phyloP scores from a whole-genome alignment of 2,329 filamentous ascomycete species.

The Xylogone sp. region DNA sequence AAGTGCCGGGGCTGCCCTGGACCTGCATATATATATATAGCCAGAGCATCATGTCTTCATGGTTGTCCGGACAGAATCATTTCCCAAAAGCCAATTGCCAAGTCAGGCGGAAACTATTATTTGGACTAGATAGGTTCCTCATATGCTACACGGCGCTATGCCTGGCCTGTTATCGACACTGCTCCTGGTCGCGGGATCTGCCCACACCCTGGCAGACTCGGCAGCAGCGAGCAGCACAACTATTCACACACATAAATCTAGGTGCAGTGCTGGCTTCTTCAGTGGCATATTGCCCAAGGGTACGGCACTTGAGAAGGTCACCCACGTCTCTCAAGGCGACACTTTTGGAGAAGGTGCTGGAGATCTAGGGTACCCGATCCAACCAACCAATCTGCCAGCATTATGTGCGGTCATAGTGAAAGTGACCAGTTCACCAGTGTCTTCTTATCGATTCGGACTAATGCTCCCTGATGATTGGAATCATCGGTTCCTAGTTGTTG shows the following conservation, averaged over 20 bases:
- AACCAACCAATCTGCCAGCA: slow-evolving; percentile 32
- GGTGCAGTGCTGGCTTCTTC: neutral
- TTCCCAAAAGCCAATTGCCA: no score
- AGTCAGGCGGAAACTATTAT: no score
- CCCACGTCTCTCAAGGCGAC: neutral
- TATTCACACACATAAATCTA: neutral
- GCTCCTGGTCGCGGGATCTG: neutral
- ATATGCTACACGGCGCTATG: neutral
- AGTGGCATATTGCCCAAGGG: neutral
- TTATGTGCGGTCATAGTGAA: slow-evolving; percentile 34
- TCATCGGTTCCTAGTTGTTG: slow-evolving; percentile 32
- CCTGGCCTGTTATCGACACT: neutral
- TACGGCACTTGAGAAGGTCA: neutral
- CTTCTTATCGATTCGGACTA: slow-evolving; percentile 34
- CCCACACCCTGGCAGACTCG: neutral
- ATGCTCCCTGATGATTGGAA: slow-evolving; percentile 36
- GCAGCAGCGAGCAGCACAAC: neutral
- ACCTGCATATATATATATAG: no score
- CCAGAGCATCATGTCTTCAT: no score
- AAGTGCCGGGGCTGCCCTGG: no score
- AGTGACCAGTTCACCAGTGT: slow-evolving; percentile 28
- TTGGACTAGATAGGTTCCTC: no score
- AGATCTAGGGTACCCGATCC: slow-evolving; percentile 25
- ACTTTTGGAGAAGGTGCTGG: neutral
- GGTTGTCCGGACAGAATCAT: no score